Evolutionary conservation across 371 early-diverging fungal genomes (phyloP), one percentile per base, ranked within the genome.

Genomic region (Circinella minor): DNA sequence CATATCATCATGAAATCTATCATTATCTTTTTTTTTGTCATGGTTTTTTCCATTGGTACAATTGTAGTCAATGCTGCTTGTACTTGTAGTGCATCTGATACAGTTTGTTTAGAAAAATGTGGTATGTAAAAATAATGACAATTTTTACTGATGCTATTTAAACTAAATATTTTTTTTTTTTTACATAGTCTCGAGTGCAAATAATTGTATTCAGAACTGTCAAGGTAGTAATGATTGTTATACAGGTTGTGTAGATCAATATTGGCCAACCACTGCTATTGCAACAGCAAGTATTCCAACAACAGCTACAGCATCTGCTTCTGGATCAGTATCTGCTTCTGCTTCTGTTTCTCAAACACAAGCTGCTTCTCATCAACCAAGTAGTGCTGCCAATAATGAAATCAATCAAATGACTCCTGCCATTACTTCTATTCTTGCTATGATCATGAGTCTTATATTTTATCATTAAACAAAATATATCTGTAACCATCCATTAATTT

Each of bases 191-290:
- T 17, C 61, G 3, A 14, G 14, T 36, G 61, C 61, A 4, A 61
- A 61, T 38, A 38, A 61, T 38, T 61, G 61, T 38, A 61, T 61
- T 14, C 61, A 61, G 37, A 61, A 61, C 10, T 61, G 61, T 38
- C 36, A 38, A 4, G 61, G 38, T 15, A 17, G 14, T 37, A 11
- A 27, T 60, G 13, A 11, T 11, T 61, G 61, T 36, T 61, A 61
- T 36, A 61, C 37, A 15, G n/a, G 38, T 17, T 61, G 61, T n/a
- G 38, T 61, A 7, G 39, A 61, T 13, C 36, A 36, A 36, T 38
- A 61, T 18, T 61, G 61, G 61, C 61, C 61, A 4, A 61, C 61
- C 14, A 37, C 34, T 17, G 61, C 61, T 38, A 38, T 9, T 38
- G 15, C 18, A 37, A 6, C 39, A 1, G 18, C 36, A 38, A 17